These are phyloP conservation scores for Calonectria leucothoes DNA, from an alignment of 2,329 filamentous ascomycete species.

Conservation along the genomic window DNA sequence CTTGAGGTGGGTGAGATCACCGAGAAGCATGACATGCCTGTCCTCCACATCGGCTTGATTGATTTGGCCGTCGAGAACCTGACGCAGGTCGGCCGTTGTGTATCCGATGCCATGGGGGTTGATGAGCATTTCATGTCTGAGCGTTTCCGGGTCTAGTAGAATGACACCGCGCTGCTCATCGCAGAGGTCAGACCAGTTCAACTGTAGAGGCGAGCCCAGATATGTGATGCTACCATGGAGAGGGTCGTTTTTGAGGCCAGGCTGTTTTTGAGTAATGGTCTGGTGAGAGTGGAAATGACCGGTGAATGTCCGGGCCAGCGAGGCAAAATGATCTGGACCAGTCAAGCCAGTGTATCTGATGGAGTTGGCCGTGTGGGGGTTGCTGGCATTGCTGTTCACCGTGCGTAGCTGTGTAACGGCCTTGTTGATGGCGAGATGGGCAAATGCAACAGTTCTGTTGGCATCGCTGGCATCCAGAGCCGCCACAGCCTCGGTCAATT, in stretches of 20 bases:
- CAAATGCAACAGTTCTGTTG: conserved; percentile 34
- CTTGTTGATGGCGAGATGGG: conserved; percentile 38
- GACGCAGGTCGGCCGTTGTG: conserved; percentile 7
- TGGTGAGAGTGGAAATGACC: conserved; percentile 38
- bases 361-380: background rate
- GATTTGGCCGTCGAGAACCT: conserved; percentile 22
- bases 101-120: conserved; percentile 35
- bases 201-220: conserved; percentile 34
- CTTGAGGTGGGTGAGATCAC: conserved; percentile 17
- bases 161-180: conserved; percentile 34
- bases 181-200: conserved; percentile 32
- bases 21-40: conserved; percentile 34
- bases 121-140: conserved; percentile 29
- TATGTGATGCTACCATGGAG: conserved; percentile 33
- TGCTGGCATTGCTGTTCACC: background rate
- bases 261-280: conserved; percentile 27
- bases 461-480: conserved; percentile 20
- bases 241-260: background rate
- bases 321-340: conserved; percentile 30
- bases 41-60: background rate
- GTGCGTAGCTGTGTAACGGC: conserved; percentile 33
- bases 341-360: conserved; percentile 28
- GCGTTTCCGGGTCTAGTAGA: conserved; percentile 30
- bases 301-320: conserved; percentile 35
- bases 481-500: conserved; percentile 28